A percentile compares a stretch with the other conserved stretches of the same genome.
Conservation (phyloP, 768 basidiomycete genomes). For the Crucibulum laeve region DNA sequence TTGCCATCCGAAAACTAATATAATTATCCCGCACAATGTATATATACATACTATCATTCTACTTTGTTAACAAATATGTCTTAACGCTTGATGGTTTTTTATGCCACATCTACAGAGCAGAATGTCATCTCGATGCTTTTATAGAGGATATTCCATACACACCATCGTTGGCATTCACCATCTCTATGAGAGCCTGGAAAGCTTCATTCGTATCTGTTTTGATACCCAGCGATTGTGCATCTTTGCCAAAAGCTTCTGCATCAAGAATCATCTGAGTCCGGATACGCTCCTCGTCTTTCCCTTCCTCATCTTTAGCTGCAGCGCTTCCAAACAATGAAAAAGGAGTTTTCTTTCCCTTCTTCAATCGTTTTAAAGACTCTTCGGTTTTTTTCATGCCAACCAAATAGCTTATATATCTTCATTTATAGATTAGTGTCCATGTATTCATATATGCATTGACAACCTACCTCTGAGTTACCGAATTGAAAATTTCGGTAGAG, state of each 20-base stretch:
- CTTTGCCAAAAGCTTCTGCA: constrained; percentile 77
- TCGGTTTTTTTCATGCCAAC: constrained; percentile 89
- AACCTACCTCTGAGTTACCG: constrained; percentile 59
- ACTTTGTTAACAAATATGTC: too few species aligned
- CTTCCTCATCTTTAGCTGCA: constrained; percentile 57
- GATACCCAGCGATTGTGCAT: constrained; percentile 68
- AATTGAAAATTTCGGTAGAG: constrained; percentile 64
- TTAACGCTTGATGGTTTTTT: too few species aligned
- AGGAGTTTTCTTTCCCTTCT: constrained; percentile 76
- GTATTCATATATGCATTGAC: neutral
- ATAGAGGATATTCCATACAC: constrained; percentile 20
- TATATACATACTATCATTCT: too few species aligned
- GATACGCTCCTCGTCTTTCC: constrained; percentile 86
- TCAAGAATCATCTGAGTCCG: constrained; percentile 80
- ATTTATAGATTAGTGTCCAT: constrained; percentile 1
- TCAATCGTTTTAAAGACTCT: constrained; percentile 79
- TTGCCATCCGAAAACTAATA: constrained; percentile 11
- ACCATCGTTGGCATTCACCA: constrained; percentile 48
- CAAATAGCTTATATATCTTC: constrained; percentile 77
- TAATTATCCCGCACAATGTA: too few species aligned
- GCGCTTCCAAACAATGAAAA: constrained; percentile 76
- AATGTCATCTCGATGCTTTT: too few species aligned
- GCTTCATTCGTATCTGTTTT: constrained; percentile 46
- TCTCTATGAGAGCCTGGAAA: constrained; percentile 52
- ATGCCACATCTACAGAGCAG: too few species aligned